phyloP scores from a whole-genome alignment of 306 rosid species.

The Chamaecrista fasciculata region DNA sequence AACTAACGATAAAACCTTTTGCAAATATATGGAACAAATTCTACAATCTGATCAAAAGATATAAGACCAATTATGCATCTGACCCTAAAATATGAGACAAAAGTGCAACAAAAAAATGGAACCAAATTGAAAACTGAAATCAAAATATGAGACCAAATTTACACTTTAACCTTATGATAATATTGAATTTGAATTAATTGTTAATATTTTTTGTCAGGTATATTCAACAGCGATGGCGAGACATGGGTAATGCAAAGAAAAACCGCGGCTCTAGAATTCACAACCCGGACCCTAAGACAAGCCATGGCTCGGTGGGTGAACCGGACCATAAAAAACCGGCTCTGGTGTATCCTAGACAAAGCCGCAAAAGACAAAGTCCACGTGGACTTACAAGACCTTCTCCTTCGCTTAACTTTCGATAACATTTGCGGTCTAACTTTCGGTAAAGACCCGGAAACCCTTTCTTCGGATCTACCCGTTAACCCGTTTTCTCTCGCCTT shows the following conservation, averaged over 20 bases:
- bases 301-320: conserved; percentile 99
- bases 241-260: conserved; percentile 91
- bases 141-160: too few species aligned
- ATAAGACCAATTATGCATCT: too few species aligned
- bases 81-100: too few species aligned
- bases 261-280: conserved; percentile 96
- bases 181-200: not conserved
- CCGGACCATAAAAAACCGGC: conserved; percentile 67
- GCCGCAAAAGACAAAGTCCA: conserved; percentile 45
- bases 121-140: too few species aligned
- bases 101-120: too few species aligned
- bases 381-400: conserved; percentile 82
- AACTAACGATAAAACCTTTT: too few species aligned
- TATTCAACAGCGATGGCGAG: conserved; percentile 87
- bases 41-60: too few species aligned
- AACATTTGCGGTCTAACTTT: conserved; percentile 92
- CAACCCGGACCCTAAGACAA: conserved; percentile 74
- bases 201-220: conserved; percentile 8
- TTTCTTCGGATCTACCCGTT: conserved; percentile 59
- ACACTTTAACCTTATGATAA: too few species aligned
- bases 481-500: conserved; percentile 66
- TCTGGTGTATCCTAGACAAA: conserved; percentile 79
- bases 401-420: conserved; percentile 81
- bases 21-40: too few species aligned
- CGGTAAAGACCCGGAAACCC: conserved; percentile 86